These are phyloP conservation scores for Pythium brassicae DNA, from an alignment of 352 stramenopile species.

Conservation along the genomic window DNA sequence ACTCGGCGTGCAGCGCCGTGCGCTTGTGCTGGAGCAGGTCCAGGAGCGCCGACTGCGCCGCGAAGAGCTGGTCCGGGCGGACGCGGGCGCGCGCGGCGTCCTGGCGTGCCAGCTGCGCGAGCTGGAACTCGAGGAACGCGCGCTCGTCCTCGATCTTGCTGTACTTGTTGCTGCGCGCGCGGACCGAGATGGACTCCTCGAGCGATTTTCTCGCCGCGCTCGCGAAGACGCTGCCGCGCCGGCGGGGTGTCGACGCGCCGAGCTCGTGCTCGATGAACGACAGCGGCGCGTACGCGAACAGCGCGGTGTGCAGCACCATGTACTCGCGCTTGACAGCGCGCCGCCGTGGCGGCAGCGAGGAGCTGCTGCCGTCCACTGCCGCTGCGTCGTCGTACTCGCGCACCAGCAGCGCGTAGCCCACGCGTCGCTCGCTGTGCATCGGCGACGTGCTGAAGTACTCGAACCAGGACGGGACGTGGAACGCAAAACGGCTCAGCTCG, in stretches of 20 bases:
- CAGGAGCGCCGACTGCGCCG: slow-evolving; percentile 19
- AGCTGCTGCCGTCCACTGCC: no score
- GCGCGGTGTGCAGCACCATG: slow-evolving; percentile 30
- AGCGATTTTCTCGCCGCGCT: slow-evolving; percentile 14
- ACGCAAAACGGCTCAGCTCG: slow-evolving; percentile 26
- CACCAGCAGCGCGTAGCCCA: slow-evolving; percentile 43
- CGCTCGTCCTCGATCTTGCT: slow-evolving; percentile 34
- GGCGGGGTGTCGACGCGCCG: slow-evolving; percentile 1
- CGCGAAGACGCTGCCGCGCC: slow-evolving; percentile 17
- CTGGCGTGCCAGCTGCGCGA: slow-evolving; percentile 16
- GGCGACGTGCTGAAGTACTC: slow-evolving; percentile 47
- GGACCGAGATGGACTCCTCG: slow-evolving; percentile 34
- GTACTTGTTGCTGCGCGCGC: slow-evolving; percentile 23
- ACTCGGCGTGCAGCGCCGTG: slow-evolving; percentile 20
- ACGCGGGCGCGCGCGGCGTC: not conserved
- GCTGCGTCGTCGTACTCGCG: slow-evolving; percentile 10
- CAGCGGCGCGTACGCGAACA: slow-evolving; percentile 34
- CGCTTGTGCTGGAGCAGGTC: slow-evolving; percentile 24
- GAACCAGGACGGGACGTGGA: slow-evolving; percentile 42
- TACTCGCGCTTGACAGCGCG: slow-evolving; percentile 18
- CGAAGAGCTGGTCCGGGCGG: slow-evolving; percentile 12
- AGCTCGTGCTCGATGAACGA: slow-evolving; percentile 34
- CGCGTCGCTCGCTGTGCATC: slow-evolving; percentile 32
- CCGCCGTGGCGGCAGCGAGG: not conserved
- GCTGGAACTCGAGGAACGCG: slow-evolving; percentile 34